phyloP scores from a whole-genome alignment of 371 early-diverging fungal genomes.

The Lichtheimia hyalospora region DNA sequence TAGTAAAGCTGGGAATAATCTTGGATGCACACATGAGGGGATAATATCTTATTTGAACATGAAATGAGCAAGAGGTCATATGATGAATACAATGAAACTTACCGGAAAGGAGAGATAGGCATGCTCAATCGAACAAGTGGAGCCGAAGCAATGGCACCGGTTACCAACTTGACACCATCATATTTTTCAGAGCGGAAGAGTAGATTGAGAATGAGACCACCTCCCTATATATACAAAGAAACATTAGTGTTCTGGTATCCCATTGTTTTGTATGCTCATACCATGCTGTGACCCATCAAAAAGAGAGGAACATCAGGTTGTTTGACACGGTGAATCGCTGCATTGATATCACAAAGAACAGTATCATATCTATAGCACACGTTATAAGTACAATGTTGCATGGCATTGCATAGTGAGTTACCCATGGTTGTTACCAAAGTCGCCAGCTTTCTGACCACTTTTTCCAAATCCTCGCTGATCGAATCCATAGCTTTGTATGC shows the following conservation, averaged over 20 bases:
- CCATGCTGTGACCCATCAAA: constrained; percentile 69
- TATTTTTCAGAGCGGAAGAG: constrained; percentile 35
- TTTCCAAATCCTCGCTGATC: constrained; percentile 73
- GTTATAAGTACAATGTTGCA: too few relatives aligned
- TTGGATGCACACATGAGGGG: constrained; percentile 29
- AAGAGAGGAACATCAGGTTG: constrained; percentile 42
- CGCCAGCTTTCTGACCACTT: constrained; percentile 51
- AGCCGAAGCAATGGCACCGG: constrained; percentile 54
- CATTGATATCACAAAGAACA: constrained; percentile 56
- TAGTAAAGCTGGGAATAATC: constrained; percentile 48
- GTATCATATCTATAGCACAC: constrained; percentile 26
- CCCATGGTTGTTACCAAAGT: constrained; percentile 56
- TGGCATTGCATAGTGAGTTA: constrained; percentile 15
- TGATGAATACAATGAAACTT: too few relatives aligned
- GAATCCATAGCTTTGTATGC: constrained; percentile 56
- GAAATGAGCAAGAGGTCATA: too few relatives aligned
- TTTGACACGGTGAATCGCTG: constrained; percentile 43
- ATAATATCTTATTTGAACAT: constrained; percentile 13
- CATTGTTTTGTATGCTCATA: constrained; percentile 14
- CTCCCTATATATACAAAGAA: constrained; percentile 50
- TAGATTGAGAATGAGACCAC: constrained; percentile 56
- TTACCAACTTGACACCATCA: constrained; percentile 38
- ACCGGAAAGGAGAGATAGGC: constrained; percentile 32
- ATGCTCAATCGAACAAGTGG: constrained; percentile 32
- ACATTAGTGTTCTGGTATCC: background rate